Conservation (phyloP, 2,329 filamentous ascomycete genomes). For the Cyclaneusma minus region DNA sequence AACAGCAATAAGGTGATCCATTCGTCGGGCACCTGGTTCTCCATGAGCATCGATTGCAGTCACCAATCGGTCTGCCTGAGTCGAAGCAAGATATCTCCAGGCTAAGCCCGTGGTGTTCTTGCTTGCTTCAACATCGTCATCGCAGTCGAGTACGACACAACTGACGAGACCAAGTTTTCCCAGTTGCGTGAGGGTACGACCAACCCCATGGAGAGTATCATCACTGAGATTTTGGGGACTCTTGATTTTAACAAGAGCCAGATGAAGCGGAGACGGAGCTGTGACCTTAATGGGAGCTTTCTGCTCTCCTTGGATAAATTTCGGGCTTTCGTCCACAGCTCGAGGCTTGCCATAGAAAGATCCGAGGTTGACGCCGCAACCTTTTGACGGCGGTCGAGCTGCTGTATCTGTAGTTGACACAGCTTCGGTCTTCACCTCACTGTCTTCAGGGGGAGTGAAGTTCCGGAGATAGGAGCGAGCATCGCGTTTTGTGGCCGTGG, state of each 20-base stretch:
- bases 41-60: constrained; percentile 57
- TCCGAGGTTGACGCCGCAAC: constrained; percentile 41
- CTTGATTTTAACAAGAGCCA: constrained; percentile 76
- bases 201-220: constrained; percentile 55
- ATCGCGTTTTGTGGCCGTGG: constrained; percentile 83
- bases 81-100: constrained; percentile 30
- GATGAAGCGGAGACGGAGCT: constrained; percentile 38
- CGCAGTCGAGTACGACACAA: constrained; percentile 68
- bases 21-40: constrained; percentile 49
- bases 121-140: constrained; percentile 22
- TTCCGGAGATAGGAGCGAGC: constrained; percentile 83
- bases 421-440: constrained; percentile 19
- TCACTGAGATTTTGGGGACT: constrained; percentile 57
- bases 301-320: constrained; percentile 40
- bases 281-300: constrained; percentile 18
- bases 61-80: constrained; percentile 61
- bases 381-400: constrained; percentile 6
- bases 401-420: constrained; percentile 10
- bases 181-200: constrained; percentile 71
- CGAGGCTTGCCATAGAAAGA: constrained; percentile 40
- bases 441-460: constrained; percentile 38
- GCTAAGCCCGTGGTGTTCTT: constrained; percentile 7
- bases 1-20: constrained; percentile 35
- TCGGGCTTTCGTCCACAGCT: constrained; percentile 40
- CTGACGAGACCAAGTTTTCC: constrained; percentile 67